A percentile compares a stretch with the other conserved stretches of the same genome.
Evolutionary conservation across 192 early-diverging fungal genomes (phyloP).

Genomic region (Linnemannia zychae): DNA sequence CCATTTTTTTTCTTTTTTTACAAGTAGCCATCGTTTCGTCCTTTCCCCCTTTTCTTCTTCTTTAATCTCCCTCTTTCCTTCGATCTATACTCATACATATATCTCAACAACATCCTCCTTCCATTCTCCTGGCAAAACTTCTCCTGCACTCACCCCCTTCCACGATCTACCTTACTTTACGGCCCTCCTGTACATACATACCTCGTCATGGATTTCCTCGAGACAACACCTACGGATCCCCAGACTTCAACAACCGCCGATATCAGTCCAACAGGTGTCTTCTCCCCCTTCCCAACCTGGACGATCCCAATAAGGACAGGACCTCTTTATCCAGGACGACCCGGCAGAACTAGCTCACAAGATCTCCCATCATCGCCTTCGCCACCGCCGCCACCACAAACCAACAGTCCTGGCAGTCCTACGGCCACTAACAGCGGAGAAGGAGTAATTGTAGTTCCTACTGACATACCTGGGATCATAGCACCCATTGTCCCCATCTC

Average conservation of each 20-base stretch:
- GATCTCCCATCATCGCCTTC: neutral
- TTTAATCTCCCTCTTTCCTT: neutral
- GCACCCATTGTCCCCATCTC: neutral
- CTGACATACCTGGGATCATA: neutral
- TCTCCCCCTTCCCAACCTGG: neutral
- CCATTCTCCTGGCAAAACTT: neutral
- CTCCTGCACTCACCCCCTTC: neutral
- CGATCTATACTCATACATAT: neutral
- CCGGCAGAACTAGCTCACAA: neutral
- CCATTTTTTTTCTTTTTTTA: neutral
- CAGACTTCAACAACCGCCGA: neutral
- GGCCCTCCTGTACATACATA: neutral
- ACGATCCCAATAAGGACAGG: neutral
- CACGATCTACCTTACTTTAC: neutral
- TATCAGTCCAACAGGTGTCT: neutral
- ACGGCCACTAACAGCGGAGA: neutral
- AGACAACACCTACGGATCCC: neutral
- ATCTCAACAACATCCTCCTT: neutral
- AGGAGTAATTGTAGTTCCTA: neutral
- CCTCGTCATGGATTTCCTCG: neutral
- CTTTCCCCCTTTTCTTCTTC: neutral
- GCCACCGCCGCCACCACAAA: neutral
- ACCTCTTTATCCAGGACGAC: slow-evolving; percentile 3
- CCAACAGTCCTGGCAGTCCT: neutral
- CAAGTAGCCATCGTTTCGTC: neutral